Evolutionary conservation across 1,284 basidiomycete genomes (phyloP), one percentile per base, ranked within the genome.

Genomic region (Blastosporella zonata): DNA sequence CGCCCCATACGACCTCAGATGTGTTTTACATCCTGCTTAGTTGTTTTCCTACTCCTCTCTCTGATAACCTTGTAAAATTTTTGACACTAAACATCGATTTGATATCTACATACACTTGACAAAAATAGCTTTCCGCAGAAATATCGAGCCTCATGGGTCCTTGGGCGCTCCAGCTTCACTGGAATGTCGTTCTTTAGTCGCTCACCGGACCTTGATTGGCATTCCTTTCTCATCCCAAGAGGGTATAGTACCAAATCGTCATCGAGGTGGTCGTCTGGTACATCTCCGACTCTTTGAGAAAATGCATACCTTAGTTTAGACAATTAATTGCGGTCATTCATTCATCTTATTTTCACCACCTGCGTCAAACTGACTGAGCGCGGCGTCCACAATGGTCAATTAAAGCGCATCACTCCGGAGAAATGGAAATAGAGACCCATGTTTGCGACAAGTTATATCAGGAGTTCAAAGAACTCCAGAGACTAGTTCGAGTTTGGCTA

Each of bases 1-100:
- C 17, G 33, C 27, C 13, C 13, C 28, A 35, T 29, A 22, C 47
- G 41, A 49, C 39, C 44, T 47, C 29, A 33, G 35, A 27, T 27
- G 18, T 43, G 27, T 48, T 20, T 2, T 46, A 12, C 33, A 45
- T n/a, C n/a, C n/a, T n/a, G n/a, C n/a, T n/a, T 7, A 31, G 29
- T 3, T 31, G 43, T 53, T 31, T 20, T 43, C 25, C 17, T 20
- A 25, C 2, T 7, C 23, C 18, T 23, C 17, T 37, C 13, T 17
- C 18, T 25, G 34, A 18, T 35, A 18, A 15, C 17, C 34, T 22
- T 13, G n/a, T 37, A 20, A 37, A 21, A 18, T 12, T 37, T 15
- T 18, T 5, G 36, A 28, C 23, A 5, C 18, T 42, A 31, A 42
- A 28, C 40, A 42, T 31, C 40, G 28, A 42, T 6, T 25, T 22